Base-by-base conservation (phyloP, 208 protist species). In the Acanthamoeba castellanii region DNA sequence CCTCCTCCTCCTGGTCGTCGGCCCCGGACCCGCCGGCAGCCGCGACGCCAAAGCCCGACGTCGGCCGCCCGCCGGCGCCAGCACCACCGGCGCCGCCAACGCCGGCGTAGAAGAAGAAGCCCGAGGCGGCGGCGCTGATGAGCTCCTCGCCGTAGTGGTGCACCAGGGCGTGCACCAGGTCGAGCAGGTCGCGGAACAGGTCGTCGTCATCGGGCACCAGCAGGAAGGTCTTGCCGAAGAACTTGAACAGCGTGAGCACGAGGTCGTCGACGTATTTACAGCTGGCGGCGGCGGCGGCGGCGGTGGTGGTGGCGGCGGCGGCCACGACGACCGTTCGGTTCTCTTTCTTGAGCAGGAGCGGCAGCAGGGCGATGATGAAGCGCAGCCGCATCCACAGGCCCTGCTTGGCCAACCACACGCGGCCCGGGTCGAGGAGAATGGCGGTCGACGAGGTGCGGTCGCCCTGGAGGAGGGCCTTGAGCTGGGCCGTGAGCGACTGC, bases 231-330 rank as follows among this genome's bases (percentile, higher is more conserved):
- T 57, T 45, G 42, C 45, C 78, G 34, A 87, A 87, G 45, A 87
- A 87, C 16, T 32, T 20, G 52, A 87, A 87, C 27, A 87, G 34
- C 25, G 78, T 87, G 25, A 87, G 45, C 25, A 87, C 42, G 25
- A 87, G 78, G 20, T 87, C 78, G 25, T 87, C 78, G 6, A 70
- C 27, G 30, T 87, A 87, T 87, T 52, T 87, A 87, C 78, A 87
- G 45, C 27, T 70, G 5, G 14, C 64, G 22, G 14, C 52, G 52
- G 11, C 52, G 52, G 11, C 52, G 52, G 11, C 52, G 52, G 11
- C 16, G 52, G 11, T 16, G 52, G 52, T 16, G 52, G 16, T 7
- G 52, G 52, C 52, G 11, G 52, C 7, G 52, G 52, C 52, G 52
- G 52, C 11, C 11, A 57, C 52, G 52, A 16, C 16, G 11, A 32